Evolutionary conservation across 495 filamentous ascomycete species (phyloP).

Genomic region (Aspergillus ostianus): DNA sequence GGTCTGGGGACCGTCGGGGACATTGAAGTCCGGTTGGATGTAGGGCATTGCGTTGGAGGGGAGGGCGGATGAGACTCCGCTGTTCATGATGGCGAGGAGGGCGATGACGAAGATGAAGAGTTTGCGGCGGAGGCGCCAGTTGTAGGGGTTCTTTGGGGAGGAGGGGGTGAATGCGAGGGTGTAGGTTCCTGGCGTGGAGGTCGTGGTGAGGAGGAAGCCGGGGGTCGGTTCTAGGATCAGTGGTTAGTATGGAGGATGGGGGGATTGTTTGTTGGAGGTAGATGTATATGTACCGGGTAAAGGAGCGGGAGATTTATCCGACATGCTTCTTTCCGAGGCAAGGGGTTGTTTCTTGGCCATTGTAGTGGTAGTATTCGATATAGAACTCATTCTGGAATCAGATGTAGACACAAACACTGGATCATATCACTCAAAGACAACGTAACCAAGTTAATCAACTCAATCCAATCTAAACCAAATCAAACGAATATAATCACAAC

Average conservation of each 20-base stretch:
- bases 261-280: too few relatives aligned
- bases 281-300: too few relatives aligned
- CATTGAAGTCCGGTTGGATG: slow-evolving; percentile 41
- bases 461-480: too few relatives aligned
- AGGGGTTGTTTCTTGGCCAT: not conserved
- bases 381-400: not conserved
- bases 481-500: too few relatives aligned
- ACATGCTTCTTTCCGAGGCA: not conserved
- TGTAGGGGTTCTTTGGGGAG: slow-evolving; percentile 28
- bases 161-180: not conserved
- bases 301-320: not conserved
- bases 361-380: not conserved
- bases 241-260: too few relatives aligned
- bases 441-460: too few relatives aligned
- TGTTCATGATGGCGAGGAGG: slow-evolving; percentile 66
- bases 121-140: slow-evolving; percentile 52
- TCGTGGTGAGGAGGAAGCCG: not conserved
- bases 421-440: not conserved
- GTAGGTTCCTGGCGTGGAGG: not conserved
- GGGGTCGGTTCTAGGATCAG: not conserved
- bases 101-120: slow-evolving; percentile 52
- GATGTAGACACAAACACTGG: not conserved
- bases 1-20: slow-evolving; percentile 41
- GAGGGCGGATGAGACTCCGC: slow-evolving; percentile 66
- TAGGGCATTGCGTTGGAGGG: slow-evolving; percentile 62